A percentile compares a stretch with the other conserved stretches of the same genome.
phyloP scores from a whole-genome alignment of 2,329 filamentous ascomycete genomes.

The Thielaviopsis populi region DNA sequence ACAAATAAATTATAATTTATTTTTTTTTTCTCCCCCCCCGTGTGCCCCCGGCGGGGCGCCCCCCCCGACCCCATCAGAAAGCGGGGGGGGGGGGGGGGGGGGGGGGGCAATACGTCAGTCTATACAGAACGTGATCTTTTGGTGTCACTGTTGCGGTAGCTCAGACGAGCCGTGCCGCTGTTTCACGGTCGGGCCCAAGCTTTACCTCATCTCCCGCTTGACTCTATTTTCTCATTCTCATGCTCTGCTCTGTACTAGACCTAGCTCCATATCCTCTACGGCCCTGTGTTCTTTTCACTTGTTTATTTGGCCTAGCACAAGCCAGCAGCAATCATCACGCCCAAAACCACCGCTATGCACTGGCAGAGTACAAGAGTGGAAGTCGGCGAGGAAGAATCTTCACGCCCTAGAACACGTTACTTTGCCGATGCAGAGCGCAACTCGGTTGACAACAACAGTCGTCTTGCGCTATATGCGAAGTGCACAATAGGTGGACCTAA shows the following conservation, averaged over 20 bases:
- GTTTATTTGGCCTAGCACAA: background rate
- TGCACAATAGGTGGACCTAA: background rate
- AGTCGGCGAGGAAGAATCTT: background rate
- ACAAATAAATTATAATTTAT: too few species aligned
- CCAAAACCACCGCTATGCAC: background rate
- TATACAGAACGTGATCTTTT: background rate
- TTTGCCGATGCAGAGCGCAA: background rate
- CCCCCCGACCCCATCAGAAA: too few species aligned
- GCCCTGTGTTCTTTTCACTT: background rate
- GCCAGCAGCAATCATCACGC: background rate
- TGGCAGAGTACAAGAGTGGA: background rate
- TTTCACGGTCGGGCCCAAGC: background rate
- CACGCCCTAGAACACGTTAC: background rate
- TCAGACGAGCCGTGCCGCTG: background rate
- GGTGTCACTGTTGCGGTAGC: background rate
- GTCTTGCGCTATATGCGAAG: background rate
- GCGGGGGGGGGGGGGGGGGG: constrained; percentile 2
- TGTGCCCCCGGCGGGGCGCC: too few species aligned
- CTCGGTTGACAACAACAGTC: background rate
- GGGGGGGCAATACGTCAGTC: background rate
- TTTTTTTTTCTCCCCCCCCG: too few species aligned
- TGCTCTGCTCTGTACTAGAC: background rate
- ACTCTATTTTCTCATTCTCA: background rate
- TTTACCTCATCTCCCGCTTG: background rate
- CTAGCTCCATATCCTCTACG: background rate